phyloP scores from a whole-genome alignment of 345 rosid genomes.

The Lepidium sativum region DNA sequence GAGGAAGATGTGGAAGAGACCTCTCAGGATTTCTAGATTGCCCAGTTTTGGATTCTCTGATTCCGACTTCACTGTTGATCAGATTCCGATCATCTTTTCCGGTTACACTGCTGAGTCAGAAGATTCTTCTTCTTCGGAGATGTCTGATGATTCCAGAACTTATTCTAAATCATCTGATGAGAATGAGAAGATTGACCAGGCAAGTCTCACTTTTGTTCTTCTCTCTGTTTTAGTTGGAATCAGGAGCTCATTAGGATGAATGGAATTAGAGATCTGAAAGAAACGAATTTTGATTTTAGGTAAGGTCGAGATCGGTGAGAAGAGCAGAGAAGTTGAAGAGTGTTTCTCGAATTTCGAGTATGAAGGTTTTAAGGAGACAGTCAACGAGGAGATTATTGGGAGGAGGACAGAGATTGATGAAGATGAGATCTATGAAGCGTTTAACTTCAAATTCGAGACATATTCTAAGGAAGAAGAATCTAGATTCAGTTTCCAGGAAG shows the following conservation, averaged over 20 bases:
- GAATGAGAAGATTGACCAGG: conserved; percentile 25
- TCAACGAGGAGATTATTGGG: conserved; percentile 36
- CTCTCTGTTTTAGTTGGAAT: conserved; percentile 17
- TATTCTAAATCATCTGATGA: conserved; percentile 17
- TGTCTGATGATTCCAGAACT: conserved; percentile 31
- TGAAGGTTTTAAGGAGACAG: conserved; percentile 39
- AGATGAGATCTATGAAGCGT: conserved; percentile 35
- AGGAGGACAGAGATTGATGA: conserved; percentile 39
- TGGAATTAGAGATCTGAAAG: conserved; percentile 15
- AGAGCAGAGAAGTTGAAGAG: conserved; percentile 31
- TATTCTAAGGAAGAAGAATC: background rate
- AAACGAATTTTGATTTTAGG: conserved; percentile 29
- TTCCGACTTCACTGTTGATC: conserved; percentile 17
- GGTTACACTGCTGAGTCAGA: conserved; percentile 31
- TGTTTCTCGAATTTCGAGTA: conserved; percentile 41
- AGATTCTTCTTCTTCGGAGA: conserved; percentile 28
- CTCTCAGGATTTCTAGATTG: conserved; percentile 33
- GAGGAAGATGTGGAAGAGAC: conserved; percentile 37
- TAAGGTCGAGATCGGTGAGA: conserved; percentile 25
- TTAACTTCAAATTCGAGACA: conserved; percentile 13
- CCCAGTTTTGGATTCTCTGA: conserved; percentile 30
- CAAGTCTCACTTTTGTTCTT: conserved; percentile 8
- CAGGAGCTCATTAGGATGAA: background rate
- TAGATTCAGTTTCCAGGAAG: background rate
- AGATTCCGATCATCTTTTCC: conserved; percentile 18